Base-by-base conservation (phyloP, 768 basidiomycete species). In the Serendipita vermifera region DNA sequence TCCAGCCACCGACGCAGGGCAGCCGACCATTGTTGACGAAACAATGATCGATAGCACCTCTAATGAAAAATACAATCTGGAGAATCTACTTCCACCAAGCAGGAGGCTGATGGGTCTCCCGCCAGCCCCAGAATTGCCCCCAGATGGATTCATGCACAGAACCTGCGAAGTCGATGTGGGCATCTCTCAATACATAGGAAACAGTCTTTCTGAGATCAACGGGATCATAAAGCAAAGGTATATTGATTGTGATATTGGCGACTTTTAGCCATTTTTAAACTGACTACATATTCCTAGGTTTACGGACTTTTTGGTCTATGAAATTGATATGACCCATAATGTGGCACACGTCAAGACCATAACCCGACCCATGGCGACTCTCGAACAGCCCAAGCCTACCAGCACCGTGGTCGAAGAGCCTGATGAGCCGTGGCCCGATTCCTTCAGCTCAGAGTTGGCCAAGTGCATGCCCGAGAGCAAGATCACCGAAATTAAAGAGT, bases 211-310 rank as follows among this genome's bases (percentile, higher is more conserved):
- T 3, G 78, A 79, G 64, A 81, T 98, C 60, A 77, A 83, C 54
- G 94, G 89, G 3, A 94, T 98, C 64, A 97, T 98, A 68, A 98
- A 98, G 70, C 94, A 98, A 71, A 77, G 94, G 93, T 91, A 57
- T 59, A 77, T 65, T 11, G 17, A 32, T n/a, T n/a, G n/a, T n/a
- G n/a, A n/a, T n/a, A n/a, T n/a, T n/a, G n/a, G n/a, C n/a, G n/a
- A n/a, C n/a, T n/a, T n/a, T n/a, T n/a, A n/a, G n/a, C n/a, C n/a
- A n/a, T n/a, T n/a, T n/a, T n/a, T n/a, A n/a, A n/a, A n/a, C n/a
- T n/a, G n/a, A n/a, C n/a, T n/a, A n/a, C n/a, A n/a, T n/a, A 17
- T 39, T 43, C 54, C 26, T 64, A 96, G 93, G 64, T 98, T 98
- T 68, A 94, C 94, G 36, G 96, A 99, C 69, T 99, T 99, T 66